Percentiles rank a stretch among this genome's conserved stretches.
These are phyloP conservation scores for Pythium chondricola DNA, from an alignment of 352 stramenopile species.

Conservation along the genomic window DNA sequence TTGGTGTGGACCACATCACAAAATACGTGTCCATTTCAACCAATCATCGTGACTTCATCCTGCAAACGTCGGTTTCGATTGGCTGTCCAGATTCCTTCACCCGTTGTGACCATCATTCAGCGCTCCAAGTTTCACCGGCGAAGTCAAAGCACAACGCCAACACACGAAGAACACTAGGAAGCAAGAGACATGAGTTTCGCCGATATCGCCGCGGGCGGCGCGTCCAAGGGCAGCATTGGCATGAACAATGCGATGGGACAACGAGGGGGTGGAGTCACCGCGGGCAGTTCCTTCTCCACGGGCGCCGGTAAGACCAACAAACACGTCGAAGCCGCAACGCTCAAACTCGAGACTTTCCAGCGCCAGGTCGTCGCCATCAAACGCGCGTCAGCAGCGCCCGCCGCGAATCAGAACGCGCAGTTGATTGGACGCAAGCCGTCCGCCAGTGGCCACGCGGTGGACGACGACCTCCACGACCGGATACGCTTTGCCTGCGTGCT, in stretches of 20 bases:
- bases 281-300: slow-evolving; percentile 14
- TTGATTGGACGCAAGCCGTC: slow-evolving; percentile 7
- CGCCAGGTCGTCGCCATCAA: slow-evolving; percentile 78
- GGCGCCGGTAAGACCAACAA: slow-evolving; percentile 31
- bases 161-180: not conserved
- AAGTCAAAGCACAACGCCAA: slow-evolving; percentile 4
- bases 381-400: slow-evolving; percentile 26
- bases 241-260: slow-evolving; percentile 8
- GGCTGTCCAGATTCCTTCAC: slow-evolving; percentile 1
- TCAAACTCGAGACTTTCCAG: slow-evolving; percentile 84
- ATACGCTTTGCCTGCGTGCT: slow-evolving; percentile 81
- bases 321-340: slow-evolving; percentile 53
- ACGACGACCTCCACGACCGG: slow-evolving; percentile 78
- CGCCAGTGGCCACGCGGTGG: slow-evolving; percentile 19
- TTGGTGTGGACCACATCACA: slow-evolving; percentile 6
- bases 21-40: not conserved
- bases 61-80: not conserved
- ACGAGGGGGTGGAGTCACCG: not conserved
- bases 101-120: slow-evolving; percentile 15
- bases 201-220: slow-evolving; percentile 38
- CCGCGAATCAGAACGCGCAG: not conserved
- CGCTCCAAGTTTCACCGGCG: not conserved
- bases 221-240: slow-evolving; percentile 8
- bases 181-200: slow-evolving; percentile 49
- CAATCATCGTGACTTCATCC: not conserved